Evolutionary conservation across 495 filamentous ascomycete species (phyloP), one percentile per base, ranked within the genome.

Genomic region (Cetradonia linearis): DNA sequence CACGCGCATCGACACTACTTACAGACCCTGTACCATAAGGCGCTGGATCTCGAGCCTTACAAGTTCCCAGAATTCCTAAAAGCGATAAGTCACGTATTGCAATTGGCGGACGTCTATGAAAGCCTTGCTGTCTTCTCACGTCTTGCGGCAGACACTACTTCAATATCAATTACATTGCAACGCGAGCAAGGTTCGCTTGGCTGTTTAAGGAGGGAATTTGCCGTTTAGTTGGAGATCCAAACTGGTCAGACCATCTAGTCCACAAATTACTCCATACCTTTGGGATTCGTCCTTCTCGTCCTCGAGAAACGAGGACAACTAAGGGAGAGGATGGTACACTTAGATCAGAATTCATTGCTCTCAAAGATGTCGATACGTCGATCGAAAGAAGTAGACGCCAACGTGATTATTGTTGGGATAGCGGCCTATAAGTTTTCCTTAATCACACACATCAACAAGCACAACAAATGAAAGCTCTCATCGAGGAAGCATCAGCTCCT

Each of bases 351-450:
- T 2, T 28, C 30, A 28, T 18, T 50, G 48, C 28, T 28, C 18
- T 23, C 2, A 18, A 25, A 6, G 4, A 7, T 18, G 27, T 25
- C 48, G 3, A 13, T 28, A 25, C 2, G 6, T 18, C 3, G 4
- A 5, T 11, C n/a, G n/a, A 11, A 0, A 10, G n/a, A 0, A 42
- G 0, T 11, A 13, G 0, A 25, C 6, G 42, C 3, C 3, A 8
- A 2, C 13, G 2, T 20, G 11, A 1, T 6, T 46, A 7, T 14
- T 20, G n/a, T 25, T 25, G 42, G n/a, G 10, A 46, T 10, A 11
- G 20, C 42, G 30, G 48, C 48, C 25, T 50, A 28, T 14, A 31
- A 50, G 7, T 9, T 10, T 50, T 14, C 7, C 25, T 7, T 50
- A n/a, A 6, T 31, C 9, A 10, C 16, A 2, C 27, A n/a, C 1